Conservation (phyloP, 768 basidiomycete species). For the Pleurotus tuber-regium region DNA sequence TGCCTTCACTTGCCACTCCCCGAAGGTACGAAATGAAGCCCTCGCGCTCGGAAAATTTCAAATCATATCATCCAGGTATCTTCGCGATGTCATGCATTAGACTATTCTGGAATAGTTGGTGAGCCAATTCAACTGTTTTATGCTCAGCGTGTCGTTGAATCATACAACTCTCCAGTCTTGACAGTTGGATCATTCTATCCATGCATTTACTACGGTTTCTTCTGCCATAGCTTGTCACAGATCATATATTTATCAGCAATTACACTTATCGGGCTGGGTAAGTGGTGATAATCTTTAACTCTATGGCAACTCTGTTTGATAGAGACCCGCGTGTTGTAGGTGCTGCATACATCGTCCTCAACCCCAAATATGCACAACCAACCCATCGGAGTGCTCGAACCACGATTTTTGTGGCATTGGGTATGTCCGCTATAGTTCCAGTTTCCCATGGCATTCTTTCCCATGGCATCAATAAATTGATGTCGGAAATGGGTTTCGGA, state of each 20-base stretch:
- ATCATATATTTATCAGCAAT: constrained; percentile 54
- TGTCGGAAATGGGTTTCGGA: constrained; percentile 63
- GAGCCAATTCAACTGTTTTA: constrained; percentile 14
- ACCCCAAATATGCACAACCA: constrained; percentile 75
- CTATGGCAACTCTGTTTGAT: constrained; percentile 18
- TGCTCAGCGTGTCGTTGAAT: constrained; percentile 11
- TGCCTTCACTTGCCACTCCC: constrained; percentile 69
- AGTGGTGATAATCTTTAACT: constrained; percentile 27
- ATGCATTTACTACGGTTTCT: constrained; percentile 76
- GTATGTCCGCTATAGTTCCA: constrained; percentile 67
- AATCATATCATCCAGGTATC: constrained; percentile 55
- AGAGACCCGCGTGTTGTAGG: constrained; percentile 34
- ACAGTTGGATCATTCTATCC: constrained; percentile 81
- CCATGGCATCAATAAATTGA: constrained; percentile 55
- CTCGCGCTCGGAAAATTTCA: no score
- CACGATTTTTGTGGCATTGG: constrained; percentile 74
- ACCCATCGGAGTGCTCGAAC: constrained; percentile 77
- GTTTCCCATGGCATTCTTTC: constrained; percentile 58
- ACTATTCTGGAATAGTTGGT: constrained; percentile 76
- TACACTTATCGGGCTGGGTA: constrained; percentile 54
- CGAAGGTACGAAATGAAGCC: constrained; percentile 46
- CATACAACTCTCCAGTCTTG: constrained; percentile 40
- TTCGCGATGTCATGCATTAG: constrained; percentile 59
- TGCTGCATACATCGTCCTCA: constrained; percentile 73
- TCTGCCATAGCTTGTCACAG: constrained; percentile 55